Percentiles rank a stretch among this genome's conserved stretches.
These are phyloP conservation scores for Berberis thunbergii DNA, from an alignment of 164 flowering plant genomes.

Conservation along the genomic window DNA sequence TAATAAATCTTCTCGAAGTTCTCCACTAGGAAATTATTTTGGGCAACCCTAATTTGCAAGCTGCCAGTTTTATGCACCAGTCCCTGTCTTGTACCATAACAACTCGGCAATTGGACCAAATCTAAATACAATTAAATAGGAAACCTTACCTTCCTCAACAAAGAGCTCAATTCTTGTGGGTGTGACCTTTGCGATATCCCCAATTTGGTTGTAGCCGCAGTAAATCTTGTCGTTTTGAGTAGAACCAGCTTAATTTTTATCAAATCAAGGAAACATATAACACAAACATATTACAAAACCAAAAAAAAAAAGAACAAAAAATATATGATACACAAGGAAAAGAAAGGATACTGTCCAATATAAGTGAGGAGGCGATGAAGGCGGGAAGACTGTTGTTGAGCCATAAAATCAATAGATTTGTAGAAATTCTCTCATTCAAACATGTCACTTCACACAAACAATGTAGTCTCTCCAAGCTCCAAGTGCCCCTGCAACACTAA, in stretches of 20 bases:
- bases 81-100: no score
- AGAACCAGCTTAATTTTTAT: conserved; percentile 59
- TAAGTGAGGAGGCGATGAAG: conserved; percentile 79
- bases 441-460: not conserved
- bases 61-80: no score
- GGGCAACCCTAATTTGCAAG: no score
- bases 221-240: conserved; percentile 82
- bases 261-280: conserved; percentile 23
- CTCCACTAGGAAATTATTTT: no score
- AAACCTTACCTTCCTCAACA: conserved; percentile 61
- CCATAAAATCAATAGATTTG: conserved; percentile 34
- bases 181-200: conserved; percentile 87
- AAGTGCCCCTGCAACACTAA: not conserved
- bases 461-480: not conserved
- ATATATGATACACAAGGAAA: not conserved
- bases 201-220: conserved; percentile 98
- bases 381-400: conserved; percentile 90
- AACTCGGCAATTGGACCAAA: no score
- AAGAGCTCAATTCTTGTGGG: conserved; percentile 75
- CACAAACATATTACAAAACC: not conserved
- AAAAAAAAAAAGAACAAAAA: not conserved
- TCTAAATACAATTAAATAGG: no score
- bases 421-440: conserved; percentile 19
- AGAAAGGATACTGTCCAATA: conserved; percentile 78
- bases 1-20: no score